A percentile compares a stretch with the other conserved stretches of the same genome.
Conservation (phyloP, 345 rosid genomes). For the Firmiana major region DNA sequence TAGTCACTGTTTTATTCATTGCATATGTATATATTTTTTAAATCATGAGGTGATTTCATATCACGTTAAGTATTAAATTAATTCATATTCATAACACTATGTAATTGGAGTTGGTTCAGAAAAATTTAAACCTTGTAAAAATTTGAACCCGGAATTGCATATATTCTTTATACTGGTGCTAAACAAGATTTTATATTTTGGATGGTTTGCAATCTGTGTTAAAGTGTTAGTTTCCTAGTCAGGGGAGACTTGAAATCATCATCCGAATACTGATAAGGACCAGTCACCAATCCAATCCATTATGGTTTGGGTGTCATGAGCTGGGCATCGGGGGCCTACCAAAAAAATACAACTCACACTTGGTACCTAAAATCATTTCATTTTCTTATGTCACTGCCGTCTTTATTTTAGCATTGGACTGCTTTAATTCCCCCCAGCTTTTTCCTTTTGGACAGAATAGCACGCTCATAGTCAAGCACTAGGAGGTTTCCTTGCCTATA, state of each 20-base stretch:
- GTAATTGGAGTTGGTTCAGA: no score
- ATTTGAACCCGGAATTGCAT: no score
- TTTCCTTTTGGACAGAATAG: not conserved
- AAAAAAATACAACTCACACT: not conserved
- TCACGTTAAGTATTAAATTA: no score
- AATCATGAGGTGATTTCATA: no score
- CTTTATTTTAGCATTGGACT: not conserved
- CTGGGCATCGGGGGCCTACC: not conserved
- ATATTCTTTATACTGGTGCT: not conserved
- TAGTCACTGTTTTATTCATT: not conserved
- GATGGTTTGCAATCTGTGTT: not conserved
- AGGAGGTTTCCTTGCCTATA: not conserved
- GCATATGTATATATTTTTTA: no score
- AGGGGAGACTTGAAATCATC: not conserved
- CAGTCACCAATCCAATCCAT: not conserved
- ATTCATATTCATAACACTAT: no score
- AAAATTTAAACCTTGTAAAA: no score
- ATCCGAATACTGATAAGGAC: not conserved
- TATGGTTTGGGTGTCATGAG: not conserved
- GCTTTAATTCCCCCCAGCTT: not conserved
- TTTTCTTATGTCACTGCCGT: not conserved
- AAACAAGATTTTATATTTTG: not conserved
- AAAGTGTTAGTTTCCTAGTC: no score
- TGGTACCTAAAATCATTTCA: conserved; percentile 7
- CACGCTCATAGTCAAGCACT: not conserved